Evolutionary conservation across 2,329 filamentous ascomycete genomes (phyloP), one percentile per base, ranked within the genome.

Genomic region (Pseudogymnoascus sp.): DNA sequence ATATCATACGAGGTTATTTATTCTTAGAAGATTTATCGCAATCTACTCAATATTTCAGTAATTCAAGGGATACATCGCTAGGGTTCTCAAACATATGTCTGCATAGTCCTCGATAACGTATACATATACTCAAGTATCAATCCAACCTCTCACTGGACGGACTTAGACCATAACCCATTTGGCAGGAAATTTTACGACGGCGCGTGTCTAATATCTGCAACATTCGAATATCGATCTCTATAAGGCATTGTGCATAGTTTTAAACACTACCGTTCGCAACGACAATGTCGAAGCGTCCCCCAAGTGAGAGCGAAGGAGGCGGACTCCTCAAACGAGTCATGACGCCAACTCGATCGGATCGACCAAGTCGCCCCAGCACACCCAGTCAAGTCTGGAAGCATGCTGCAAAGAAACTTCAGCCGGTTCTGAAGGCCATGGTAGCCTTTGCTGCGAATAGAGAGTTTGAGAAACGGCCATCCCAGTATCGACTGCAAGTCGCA

Each of bases 361-460:
- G 15, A 17, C 21, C 44, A 29, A 56, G 46, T 19, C 46, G 46
- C 2, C 46, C 46, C n/a, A 19, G 46, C 26, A 56, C 46, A 19
- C 46, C 46, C 4, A 7, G 9, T 1, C n/a, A 56, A 5, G 26
- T 56, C 46, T 56, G 46, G 46, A 60, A 23, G 19, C 2, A 60
- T 60, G 59, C 59, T 3, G 59, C 59, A 40, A 60, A n/a, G 7
- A 38, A 7, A 26, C 37, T 60, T 3, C 33, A 40, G 59, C 59
- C 59, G 19, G 33, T 60, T 21, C 59, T 60, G 1, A 60, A 29
- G 59, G 59, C 59, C 19, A 40, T 60, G 59, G 59, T 60, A 7
- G 59, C 59, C 19, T 40, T 60, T 60, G 59, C 59, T 6, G 1
- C 33, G 9, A 40, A 37, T 23, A 60, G 59, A 29, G 59, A 60